phyloP scores from a whole-genome alignment of 2,329 filamentous ascomycete species.

The Macrophomina pseudophaseolina region DNA sequence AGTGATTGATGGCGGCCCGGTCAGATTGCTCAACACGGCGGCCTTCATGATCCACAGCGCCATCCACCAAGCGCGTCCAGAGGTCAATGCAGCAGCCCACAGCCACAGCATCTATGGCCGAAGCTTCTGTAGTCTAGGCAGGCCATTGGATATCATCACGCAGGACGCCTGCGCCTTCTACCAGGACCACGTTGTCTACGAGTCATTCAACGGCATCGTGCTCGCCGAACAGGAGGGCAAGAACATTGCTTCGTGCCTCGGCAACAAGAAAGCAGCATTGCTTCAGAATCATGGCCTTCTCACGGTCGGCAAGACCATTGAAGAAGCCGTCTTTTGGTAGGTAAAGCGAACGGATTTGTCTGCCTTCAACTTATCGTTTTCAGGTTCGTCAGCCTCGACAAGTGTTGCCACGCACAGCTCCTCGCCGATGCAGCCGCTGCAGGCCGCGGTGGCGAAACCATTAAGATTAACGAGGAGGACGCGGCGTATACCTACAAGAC shows the following conservation, averaged over 20 bases:
- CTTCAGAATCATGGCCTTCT: constrained; percentile 61
- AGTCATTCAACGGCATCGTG: constrained; percentile 60
- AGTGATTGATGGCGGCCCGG: constrained; percentile 65
- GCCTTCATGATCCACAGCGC: constrained; percentile 67
- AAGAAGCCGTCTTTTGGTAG: constrained; percentile 58
- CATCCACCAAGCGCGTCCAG: constrained; percentile 63
- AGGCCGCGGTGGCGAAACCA: constrained; percentile 66
- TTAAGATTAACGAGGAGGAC: constrained; percentile 72
- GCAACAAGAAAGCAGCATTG: constrained; percentile 57
- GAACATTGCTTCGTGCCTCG: constrained; percentile 56
- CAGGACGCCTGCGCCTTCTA: constrained; percentile 63
- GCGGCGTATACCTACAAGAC: constrained; percentile 70
- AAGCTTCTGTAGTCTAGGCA: constrained; percentile 67
- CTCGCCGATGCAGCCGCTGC: constrained; percentile 61
- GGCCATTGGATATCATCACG: constrained; percentile 62
- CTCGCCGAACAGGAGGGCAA: constrained; percentile 59
- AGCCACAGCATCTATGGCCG: constrained; percentile 64
- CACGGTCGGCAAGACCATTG: constrained; percentile 56
- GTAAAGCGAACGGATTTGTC: background rate
- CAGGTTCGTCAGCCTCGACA: constrained; percentile 57
- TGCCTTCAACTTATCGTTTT: background rate
- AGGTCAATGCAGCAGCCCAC: constrained; percentile 64
- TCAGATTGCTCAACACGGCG: constrained; percentile 46
- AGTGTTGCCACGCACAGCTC: constrained; percentile 59
- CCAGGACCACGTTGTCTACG: constrained; percentile 61